phyloP scores from a whole-genome alignment of 352 stramenopile species.

The Pythium monospermum region DNA sequence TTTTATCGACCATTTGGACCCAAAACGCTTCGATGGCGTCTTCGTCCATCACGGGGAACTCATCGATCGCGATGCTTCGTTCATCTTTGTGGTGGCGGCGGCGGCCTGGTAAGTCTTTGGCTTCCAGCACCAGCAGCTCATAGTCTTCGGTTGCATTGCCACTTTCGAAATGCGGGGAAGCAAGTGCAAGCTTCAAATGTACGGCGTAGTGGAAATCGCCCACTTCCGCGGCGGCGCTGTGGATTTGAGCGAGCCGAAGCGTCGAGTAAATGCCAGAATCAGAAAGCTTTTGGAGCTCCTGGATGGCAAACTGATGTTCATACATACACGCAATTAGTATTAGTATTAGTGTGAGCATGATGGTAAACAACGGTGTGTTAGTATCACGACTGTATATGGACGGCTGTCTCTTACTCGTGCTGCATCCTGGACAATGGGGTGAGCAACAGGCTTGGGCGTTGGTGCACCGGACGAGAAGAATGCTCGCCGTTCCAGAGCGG shows the following conservation, averaged over 20 bases:
- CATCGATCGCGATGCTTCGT: conserved; percentile 74
- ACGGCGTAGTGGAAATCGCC: conserved; percentile 82
- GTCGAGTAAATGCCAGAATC: conserved; percentile 73
- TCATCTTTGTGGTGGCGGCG: conserved; percentile 3
- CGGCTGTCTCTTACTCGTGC: conserved; percentile 28
- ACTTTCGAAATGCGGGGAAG: conserved; percentile 70
- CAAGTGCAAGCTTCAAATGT: conserved; percentile 56
- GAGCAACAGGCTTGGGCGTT: conserved; percentile 22
- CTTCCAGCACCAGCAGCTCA: conserved; percentile 75
- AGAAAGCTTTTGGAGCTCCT: conserved; percentile 51
- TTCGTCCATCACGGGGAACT: conserved; percentile 83
- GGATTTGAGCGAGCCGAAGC: conserved; percentile 42
- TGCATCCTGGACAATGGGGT: conserved; percentile 39
- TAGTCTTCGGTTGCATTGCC: conserved; percentile 47
- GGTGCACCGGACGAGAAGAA: conserved; percentile 15
- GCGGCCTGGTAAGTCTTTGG: conserved; percentile 25
- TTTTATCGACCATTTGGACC: conserved; percentile 62
- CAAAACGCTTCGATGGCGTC: conserved; percentile 73
- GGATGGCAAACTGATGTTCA: conserved; percentile 47
- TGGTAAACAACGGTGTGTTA: background rate
- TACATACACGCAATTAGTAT: background rate
- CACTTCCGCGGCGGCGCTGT: conserved; percentile 51
- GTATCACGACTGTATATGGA: too few species aligned
- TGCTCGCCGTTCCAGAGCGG: background rate
- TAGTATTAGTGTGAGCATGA: background rate